Evolutionary conservation across 345 rosid species (phyloP).

Genomic region (Pistacia atlantica): DNA sequence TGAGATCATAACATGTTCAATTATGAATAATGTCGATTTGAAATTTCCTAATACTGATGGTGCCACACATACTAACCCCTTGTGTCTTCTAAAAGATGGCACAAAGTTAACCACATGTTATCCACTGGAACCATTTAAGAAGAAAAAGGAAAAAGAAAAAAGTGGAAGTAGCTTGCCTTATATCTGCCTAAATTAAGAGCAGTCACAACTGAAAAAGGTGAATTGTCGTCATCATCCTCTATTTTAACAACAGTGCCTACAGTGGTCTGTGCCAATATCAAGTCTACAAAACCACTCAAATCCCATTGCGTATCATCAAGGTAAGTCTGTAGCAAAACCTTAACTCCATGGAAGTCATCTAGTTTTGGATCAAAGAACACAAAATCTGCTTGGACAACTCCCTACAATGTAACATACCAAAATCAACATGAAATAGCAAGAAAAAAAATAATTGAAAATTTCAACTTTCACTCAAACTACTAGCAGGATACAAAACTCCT

Average conservation of each 20-base stretch:
- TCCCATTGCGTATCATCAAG: constrained; percentile 83
- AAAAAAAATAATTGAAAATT: background rate
- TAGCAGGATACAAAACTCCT: constrained; percentile 10
- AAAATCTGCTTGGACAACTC: constrained; percentile 83
- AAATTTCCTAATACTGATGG: background rate
- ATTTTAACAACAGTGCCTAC: constrained; percentile 95
- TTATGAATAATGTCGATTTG: background rate
- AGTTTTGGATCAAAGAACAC: constrained; percentile 90
- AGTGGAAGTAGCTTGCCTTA: constrained; percentile 46
- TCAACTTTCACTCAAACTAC: background rate
- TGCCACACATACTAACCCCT: background rate
- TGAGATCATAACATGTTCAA: background rate
- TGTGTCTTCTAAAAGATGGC: background rate
- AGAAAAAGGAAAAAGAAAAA: background rate
- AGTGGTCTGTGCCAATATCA: constrained; percentile 75
- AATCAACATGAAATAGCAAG: background rate
- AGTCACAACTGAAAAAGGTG: constrained; percentile 60
- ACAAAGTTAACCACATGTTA: background rate
- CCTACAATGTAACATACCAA: constrained; percentile 41
- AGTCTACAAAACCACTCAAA: constrained; percentile 84
- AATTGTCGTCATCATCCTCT: constrained; percentile 71
- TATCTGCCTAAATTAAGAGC: constrained; percentile 80
- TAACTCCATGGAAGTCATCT: constrained; percentile 79
- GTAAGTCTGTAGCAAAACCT: constrained; percentile 62
- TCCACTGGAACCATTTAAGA: background rate